Percentiles rank a stretch among this genome's conserved stretches.
Conservation (phyloP, 2,329 filamentous ascomycete genomes). For the Trichoderma arundinaceum region DNA sequence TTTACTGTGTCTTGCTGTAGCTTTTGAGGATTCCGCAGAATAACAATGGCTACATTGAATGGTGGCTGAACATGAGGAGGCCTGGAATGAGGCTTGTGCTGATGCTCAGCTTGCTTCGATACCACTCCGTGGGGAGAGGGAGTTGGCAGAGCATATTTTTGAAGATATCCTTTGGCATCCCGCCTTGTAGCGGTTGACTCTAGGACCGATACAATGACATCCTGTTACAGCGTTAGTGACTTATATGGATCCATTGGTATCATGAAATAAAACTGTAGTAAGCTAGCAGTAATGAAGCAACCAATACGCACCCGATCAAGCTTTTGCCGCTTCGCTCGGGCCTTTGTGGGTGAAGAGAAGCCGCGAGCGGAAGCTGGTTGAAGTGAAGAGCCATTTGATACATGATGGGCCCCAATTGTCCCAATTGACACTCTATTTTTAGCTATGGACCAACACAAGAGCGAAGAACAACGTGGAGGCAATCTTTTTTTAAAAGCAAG, state of each 20-base stretch:
- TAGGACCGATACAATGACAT: slow-evolving; percentile 85
- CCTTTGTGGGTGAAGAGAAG: slow-evolving; percentile 41
- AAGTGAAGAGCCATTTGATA: slow-evolving; percentile 10
- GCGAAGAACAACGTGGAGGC: neutral
- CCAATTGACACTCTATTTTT: slow-evolving; percentile 4
- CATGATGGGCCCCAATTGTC: neutral
- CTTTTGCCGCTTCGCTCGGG: slow-evolving; percentile 42
- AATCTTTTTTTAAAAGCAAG: neutral
- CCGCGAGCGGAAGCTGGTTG: slow-evolving; percentile 36
- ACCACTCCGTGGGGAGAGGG: slow-evolving; percentile 37
- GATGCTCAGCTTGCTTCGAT: slow-evolving; percentile 48
- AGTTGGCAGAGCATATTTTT: slow-evolving; percentile 66
- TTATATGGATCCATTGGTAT: neutral
- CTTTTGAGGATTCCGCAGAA: slow-evolving; percentile 75
- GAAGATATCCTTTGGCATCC: slow-evolving; percentile 89
- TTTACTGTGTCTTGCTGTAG: slow-evolving; percentile 71
- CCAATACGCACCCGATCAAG: slow-evolving; percentile 42
- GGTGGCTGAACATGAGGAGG: slow-evolving; percentile 39
- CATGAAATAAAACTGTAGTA: neutral
- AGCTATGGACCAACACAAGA: neutral
- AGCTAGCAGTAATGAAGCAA: neutral
- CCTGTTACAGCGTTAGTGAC: slow-evolving; percentile 52
- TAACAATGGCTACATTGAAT: slow-evolving; percentile 78
- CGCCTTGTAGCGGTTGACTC: slow-evolving; percentile 90
- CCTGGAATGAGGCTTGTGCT: slow-evolving; percentile 30